phyloP scores from a whole-genome alignment of 306 rosid genomes.

The Vigna reflexopilosa region DNA sequence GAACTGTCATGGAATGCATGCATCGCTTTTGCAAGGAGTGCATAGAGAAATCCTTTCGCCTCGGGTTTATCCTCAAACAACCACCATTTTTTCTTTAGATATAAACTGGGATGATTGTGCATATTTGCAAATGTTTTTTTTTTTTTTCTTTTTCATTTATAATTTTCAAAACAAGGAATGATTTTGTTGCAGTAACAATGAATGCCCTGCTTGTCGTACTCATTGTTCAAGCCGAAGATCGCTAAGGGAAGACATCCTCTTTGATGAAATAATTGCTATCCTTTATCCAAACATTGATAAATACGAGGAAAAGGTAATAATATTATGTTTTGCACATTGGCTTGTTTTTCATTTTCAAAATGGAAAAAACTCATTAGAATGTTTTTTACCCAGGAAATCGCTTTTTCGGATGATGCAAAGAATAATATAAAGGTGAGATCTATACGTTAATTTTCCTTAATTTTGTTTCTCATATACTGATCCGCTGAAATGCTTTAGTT shows the following conservation, averaged over 20 bases:
- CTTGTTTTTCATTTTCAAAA: neutral
- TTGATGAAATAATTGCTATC: constrained; percentile 63
- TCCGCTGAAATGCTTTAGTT: too few species aligned
- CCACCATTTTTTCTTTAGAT: neutral
- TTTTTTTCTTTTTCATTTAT: neutral
- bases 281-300: constrained; percentile 75
- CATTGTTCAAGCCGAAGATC: constrained; percentile 91
- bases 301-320: constrained; percentile 68
- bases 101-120: constrained; percentile 3
- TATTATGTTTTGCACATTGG: neutral
- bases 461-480: neutral
- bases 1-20: constrained; percentile 87
- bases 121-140: neutral
- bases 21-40: constrained; percentile 90
- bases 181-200: constrained; percentile 66
- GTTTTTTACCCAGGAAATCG: constrained; percentile 23
- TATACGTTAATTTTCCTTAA: neutral
- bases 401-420: neutral
- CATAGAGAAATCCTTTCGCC: constrained; percentile 88
- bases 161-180: neutral
- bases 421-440: constrained; percentile 31
- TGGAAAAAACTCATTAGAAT: neutral
- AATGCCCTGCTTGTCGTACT: constrained; percentile 87
- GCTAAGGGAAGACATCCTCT: constrained; percentile 74
- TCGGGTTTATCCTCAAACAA: constrained; percentile 58